Conservation (phyloP, 2,329 filamentous ascomycete genomes). For the Talaromyces funiculosus region DNA sequence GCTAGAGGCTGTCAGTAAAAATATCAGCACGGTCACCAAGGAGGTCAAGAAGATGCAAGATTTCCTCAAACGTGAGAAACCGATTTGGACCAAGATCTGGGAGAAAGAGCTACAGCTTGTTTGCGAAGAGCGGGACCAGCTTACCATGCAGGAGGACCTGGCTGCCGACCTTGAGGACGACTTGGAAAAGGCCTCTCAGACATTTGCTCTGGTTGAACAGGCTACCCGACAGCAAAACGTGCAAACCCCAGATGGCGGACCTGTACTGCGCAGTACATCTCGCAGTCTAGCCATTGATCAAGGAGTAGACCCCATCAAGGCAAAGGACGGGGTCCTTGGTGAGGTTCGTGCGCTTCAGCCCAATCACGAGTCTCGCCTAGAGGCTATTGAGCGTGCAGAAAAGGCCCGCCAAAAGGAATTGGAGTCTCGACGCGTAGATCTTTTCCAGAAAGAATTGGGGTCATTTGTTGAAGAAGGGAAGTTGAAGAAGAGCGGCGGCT, state of each 20-base stretch:
- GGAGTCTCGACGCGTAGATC: slow-evolving; percentile 64
- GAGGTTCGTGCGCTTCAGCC: slow-evolving; percentile 90
- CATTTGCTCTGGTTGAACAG: slow-evolving; percentile 91
- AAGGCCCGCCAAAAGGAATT: slow-evolving; percentile 85
- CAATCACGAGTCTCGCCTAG: slow-evolving; percentile 86
- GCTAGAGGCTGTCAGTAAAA: slow-evolving; percentile 81
- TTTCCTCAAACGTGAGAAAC: slow-evolving; percentile 85
- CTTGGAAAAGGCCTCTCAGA: slow-evolving; percentile 87
- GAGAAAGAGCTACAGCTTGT: slow-evolving; percentile 95
- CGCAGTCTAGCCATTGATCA: slow-evolving; percentile 47
- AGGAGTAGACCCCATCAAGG: slow-evolving; percentile 65
- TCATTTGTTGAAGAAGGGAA: slow-evolving; percentile 83
- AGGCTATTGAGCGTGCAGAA: slow-evolving; percentile 96
- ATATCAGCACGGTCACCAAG: slow-evolving; percentile 72
- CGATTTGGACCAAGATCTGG: slow-evolving; percentile 98
- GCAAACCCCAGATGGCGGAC: slow-evolving; percentile 51
- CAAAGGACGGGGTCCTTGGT: slow-evolving; percentile 84
- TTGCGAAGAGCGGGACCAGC: slow-evolving; percentile 88
- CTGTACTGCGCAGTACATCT: slow-evolving; percentile 47
- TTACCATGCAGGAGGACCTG: slow-evolving; percentile 94
- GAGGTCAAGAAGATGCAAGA: slow-evolving; percentile 94
- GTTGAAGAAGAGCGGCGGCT: slow-evolving; percentile 90
- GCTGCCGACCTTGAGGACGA: slow-evolving; percentile 89
- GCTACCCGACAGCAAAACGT: slow-evolving; percentile 93
- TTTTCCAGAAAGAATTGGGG: slow-evolving; percentile 79